Evolutionary conservation across 345 rosid genomes (phyloP).

Genomic region (Angophora floribunda): DNA sequence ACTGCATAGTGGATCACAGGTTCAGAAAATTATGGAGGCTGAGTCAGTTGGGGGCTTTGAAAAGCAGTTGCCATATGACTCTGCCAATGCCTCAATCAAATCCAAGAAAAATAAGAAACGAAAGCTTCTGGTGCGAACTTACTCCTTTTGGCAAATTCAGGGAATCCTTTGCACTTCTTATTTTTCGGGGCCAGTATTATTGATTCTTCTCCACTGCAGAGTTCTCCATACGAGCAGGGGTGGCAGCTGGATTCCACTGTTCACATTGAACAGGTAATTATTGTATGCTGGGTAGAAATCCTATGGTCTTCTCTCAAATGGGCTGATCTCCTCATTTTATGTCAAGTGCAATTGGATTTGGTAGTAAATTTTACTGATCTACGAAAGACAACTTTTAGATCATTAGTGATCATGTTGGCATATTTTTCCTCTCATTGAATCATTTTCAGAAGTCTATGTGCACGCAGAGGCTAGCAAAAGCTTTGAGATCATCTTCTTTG

Average conservation of each 20-base stretch:
- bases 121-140: slow-evolving; percentile 38
- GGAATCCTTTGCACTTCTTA: background rate
- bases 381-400: background rate
- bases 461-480: background rate
- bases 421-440: background rate
- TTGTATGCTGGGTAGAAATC: background rate
- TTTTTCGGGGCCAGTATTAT: slow-evolving; percentile 2
- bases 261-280: slow-evolving; percentile 64
- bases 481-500: background rate
- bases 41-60: slow-evolving; percentile 66
- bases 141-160: background rate
- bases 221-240: slow-evolving; percentile 63
- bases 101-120: slow-evolving; percentile 85
- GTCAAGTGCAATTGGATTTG: background rate
- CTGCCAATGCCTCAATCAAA: slow-evolving; percentile 62
- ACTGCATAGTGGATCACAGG: slow-evolving; percentile 63
- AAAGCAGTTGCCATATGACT: slow-evolving; percentile 64
- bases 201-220: slow-evolving; percentile 40
- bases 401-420: background rate
- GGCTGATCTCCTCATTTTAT: background rate
- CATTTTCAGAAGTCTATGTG: background rate
- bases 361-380: background rate
- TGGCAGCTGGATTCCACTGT: slow-evolving; percentile 65
- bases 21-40: slow-evolving; percentile 73
- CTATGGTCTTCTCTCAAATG: background rate